A percentile compares a stretch with the other conserved stretches of the same genome.
Conservation (phyloP, 208 protist species). For the Leishmania aethiopica region DNA sequence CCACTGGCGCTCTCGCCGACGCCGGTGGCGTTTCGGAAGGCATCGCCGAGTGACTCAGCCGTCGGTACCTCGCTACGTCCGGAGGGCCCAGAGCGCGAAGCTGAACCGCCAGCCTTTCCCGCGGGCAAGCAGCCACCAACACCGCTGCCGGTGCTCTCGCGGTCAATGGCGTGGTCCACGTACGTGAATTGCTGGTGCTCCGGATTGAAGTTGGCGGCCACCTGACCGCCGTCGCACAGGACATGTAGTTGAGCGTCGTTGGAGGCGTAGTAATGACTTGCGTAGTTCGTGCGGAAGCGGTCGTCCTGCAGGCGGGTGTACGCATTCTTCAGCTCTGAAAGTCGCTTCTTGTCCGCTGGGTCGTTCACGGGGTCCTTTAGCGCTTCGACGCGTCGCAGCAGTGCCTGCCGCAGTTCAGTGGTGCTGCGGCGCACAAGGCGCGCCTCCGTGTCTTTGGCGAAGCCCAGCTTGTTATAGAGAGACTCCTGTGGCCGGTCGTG, state of each 20-base stretch:
- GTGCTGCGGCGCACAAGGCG: conserved; percentile 57
- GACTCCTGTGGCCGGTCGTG: conserved; percentile 62
- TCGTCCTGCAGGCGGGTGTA: conserved; percentile 61
- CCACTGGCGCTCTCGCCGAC: conserved; percentile 10
- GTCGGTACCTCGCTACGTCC: conserved; percentile 10
- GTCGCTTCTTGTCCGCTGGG: conserved; percentile 38
- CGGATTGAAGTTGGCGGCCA: conserved; percentile 81
- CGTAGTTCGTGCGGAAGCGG: conserved; percentile 64
- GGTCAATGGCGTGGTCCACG: conserved; percentile 61
- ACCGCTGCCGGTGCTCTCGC: conserved; percentile 3
- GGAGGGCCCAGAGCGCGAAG: neutral
- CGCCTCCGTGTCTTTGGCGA: conserved; percentile 59
- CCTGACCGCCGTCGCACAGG: conserved; percentile 68
- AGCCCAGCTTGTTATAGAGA: conserved; percentile 74
- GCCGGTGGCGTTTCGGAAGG: conserved; percentile 53
- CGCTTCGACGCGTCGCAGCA: conserved; percentile 64
- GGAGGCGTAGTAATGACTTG: conserved; percentile 66
- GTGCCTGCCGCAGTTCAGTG: conserved; percentile 67
- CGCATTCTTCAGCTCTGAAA: conserved; percentile 58
- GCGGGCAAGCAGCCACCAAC: neutral
- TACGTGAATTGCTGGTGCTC: conserved; percentile 77
- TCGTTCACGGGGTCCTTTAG: conserved; percentile 61
- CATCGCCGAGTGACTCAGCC: conserved; percentile 47
- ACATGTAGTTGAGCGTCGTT: conserved; percentile 82
- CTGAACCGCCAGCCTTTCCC: neutral